Conservation (phyloP, 176 grass and related monocot species). For the Pontederia paniculata region DNA sequence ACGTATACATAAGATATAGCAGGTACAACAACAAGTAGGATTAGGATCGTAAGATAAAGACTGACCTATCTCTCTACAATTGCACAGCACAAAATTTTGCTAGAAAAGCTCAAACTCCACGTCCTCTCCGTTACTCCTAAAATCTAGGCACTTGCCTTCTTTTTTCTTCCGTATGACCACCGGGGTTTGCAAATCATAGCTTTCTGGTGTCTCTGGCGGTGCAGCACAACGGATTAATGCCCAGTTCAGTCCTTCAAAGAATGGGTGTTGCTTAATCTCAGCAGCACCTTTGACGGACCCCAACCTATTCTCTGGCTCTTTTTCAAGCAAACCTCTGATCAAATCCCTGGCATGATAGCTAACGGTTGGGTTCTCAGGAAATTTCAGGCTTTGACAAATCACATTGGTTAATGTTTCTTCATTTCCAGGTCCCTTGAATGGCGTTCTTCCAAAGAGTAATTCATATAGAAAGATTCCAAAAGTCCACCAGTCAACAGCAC, state of each 20-base stretch:
- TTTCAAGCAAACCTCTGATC: slow-evolving; percentile 52
- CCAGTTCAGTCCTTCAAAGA: slow-evolving; percentile 69
- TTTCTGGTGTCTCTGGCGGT: slow-evolving; percentile 46
- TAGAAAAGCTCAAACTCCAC: slow-evolving; percentile 68
- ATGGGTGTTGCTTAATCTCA: slow-evolving; percentile 68
- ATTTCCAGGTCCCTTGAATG: slow-evolving; percentile 58
- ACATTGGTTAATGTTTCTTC: slow-evolving; percentile 64
- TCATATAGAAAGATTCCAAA: slow-evolving; percentile 65
- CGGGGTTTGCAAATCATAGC: slow-evolving; percentile 32
- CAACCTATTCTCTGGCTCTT: slow-evolving; percentile 58
- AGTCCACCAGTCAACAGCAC: slow-evolving; percentile 73
- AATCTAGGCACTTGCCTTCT: slow-evolving; percentile 61
- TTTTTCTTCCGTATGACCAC: slow-evolving; percentile 36
- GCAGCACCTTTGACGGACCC: slow-evolving; percentile 52
- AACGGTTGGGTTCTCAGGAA: slow-evolving; percentile 41
- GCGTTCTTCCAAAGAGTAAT: slow-evolving; percentile 57
- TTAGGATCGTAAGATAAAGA: not conserved
- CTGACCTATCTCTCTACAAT: not conserved
- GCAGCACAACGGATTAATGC: slow-evolving; percentile 44
- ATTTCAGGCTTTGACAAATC: slow-evolving; percentile 50
- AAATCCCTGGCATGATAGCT: slow-evolving; percentile 47
- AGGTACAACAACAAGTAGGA: no score
- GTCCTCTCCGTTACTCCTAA: slow-evolving; percentile 35
- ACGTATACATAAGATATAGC: no score
- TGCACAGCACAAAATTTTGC: not conserved